Evolutionary conservation across 1,139 yeast species (phyloP), one percentile per base, ranked within the genome.

Genomic region (Geotrichum phurueaensis): DNA sequence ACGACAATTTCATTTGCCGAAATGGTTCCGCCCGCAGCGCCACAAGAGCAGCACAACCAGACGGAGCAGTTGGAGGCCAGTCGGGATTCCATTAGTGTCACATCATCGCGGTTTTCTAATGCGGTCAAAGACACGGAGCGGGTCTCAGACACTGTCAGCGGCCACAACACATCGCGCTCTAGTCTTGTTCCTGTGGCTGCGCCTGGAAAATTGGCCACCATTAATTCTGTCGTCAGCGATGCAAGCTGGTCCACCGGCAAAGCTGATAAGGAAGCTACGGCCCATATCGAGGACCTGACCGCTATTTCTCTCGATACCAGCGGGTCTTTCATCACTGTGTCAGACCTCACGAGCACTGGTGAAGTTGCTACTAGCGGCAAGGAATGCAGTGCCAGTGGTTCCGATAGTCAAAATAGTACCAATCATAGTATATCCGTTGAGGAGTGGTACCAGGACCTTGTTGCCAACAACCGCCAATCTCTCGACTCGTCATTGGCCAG

Each of bases 371-470:
- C 49, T 39, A 31, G 20, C 43, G 13, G 4, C 18, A 20, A 33
- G 9, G 20, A 29, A 10, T 23, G 23, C 7, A 25, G 9, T 13
- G 23, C 25, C 33, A 36, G 25, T 10, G 22, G 9, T 9, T 23
- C 39, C 2, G 27, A 22, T 15, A 36, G 22, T 15, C 4, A 7
- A 10, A n/a, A 31, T 4, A 33, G 50, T 5, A 23, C 51, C 29
- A 36, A 27, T 27, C 23, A 54, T 50, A 52, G 52, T 31, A 39
- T 56, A 5, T 58, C 61, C 2, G 61, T 58, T 27, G 43, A 33
- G 20, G 47, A 56, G 27, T 58, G 61, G 59, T 58, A 56, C 23
- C 54, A 59, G 27, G 59, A 55, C 12, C 20, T 51, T 23, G 52
- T 31, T 48, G 52, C 36, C 25, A 52, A 47, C 25, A 47, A 54